Conservation (phyloP, 2,329 filamentous ascomycete species). For the Sclerotinia glacialis region DNA sequence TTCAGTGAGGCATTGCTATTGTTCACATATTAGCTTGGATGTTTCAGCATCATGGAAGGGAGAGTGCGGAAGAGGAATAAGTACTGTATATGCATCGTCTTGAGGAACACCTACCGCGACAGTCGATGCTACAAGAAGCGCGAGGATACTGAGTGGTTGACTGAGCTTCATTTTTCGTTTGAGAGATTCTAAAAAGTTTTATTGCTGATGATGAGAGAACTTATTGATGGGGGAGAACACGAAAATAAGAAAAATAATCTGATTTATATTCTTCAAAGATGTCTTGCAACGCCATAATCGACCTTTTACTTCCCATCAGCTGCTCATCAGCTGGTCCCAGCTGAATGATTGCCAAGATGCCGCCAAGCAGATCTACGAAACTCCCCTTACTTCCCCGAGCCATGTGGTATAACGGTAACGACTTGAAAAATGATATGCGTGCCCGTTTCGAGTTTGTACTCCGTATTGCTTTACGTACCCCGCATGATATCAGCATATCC, state of each 20-base stretch:
- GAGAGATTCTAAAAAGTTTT: background rate
- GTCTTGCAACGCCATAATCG: background rate
- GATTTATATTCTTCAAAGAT: background rate
- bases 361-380: slow-evolving; percentile 20
- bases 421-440: background rate
- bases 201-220: background rate
- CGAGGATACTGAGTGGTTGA: slow-evolving; percentile 7
- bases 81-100: background rate
- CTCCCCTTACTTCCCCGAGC: slow-evolving; percentile 5
- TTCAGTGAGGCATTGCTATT: slow-evolving; percentile 5
- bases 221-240: background rate
- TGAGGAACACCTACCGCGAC: slow-evolving; percentile 1
- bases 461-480: background rate
- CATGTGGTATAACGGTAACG: background rate
- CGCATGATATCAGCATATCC: background rate
- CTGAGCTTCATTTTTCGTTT: slow-evolving; percentile 18
- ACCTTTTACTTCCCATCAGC: slow-evolving; percentile 4
- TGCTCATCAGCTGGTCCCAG: slow-evolving; percentile 11
- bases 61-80: background rate
- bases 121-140: background rate
- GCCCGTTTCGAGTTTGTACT: background rate
- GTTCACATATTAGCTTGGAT: background rate
- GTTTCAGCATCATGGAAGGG: background rate
- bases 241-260: background rate
- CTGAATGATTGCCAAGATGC: slow-evolving; percentile 14